phyloP scores from a whole-genome alignment of 2,329 filamentous ascomycete species.

The Xylariaceae sp. region DNA sequence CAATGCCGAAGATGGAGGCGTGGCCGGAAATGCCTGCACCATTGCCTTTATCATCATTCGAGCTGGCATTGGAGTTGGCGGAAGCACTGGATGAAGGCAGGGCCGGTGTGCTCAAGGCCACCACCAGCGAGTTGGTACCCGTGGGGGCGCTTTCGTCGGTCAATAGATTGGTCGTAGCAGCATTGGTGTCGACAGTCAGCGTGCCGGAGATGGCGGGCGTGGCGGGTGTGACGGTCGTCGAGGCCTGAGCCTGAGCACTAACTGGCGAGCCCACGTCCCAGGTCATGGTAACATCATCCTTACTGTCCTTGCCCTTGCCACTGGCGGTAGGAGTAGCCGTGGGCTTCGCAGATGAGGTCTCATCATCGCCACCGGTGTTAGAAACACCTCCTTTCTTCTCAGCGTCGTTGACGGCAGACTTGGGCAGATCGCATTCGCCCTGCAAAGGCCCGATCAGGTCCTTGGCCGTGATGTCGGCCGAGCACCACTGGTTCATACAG shows the following conservation, averaged over 20 bases:
- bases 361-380: not conserved
- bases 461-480: constrained; percentile 41
- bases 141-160: constrained; percentile 14
- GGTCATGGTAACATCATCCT: constrained; percentile 4
- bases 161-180: constrained; percentile 9
- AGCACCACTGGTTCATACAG: constrained; percentile 49
- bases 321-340: constrained; percentile 8
- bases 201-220: constrained; percentile 9
- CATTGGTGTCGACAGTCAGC: constrained; percentile 4
- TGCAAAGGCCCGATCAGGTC: constrained; percentile 45
- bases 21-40: constrained; percentile 23
- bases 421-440: constrained; percentile 44
- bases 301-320: not conserved
- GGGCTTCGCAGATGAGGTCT: constrained; percentile 13
- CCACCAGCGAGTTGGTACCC: not conserved
- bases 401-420: constrained; percentile 43
- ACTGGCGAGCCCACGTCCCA: constrained; percentile 16
- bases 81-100: constrained; percentile 6
- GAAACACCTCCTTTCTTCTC: constrained; percentile 34
- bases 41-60: constrained; percentile 15
- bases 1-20: constrained; percentile 36
- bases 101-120: constrained; percentile 2
- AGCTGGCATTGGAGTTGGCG: not conserved
- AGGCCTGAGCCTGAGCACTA: constrained; percentile 9
- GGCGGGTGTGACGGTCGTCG: constrained; percentile 13